phyloP scores from a whole-genome alignment of 208 protist species.

The Polymyxa betae region DNA sequence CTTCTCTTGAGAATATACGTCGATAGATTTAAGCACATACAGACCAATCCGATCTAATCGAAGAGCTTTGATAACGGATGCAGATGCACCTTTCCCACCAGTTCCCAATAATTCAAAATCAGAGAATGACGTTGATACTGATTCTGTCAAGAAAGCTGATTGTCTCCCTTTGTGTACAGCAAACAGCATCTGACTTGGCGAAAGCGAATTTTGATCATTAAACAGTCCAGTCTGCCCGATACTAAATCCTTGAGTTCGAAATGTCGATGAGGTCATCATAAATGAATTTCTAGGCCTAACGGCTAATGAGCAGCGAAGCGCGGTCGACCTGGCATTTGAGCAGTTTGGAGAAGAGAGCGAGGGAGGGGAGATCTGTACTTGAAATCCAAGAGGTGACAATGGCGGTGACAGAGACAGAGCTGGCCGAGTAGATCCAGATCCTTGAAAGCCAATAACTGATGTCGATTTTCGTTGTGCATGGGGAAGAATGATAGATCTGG shows the following conservation, averaged over 20 bases:
- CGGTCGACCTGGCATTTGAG: too few relatives aligned
- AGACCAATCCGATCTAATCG: not conserved
- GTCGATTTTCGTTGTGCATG: too few relatives aligned
- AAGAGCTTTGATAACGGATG: not conserved
- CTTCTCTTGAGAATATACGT: not conserved
- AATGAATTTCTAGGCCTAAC: not conserved
- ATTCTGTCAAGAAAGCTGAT: not conserved
- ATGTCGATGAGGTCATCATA: not conserved
- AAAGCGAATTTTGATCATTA: not conserved
- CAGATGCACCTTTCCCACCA: not conserved
- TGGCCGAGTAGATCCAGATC: too few relatives aligned
- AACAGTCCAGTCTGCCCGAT: conserved; percentile 16
- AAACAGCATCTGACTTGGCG: not conserved
- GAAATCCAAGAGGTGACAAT: too few relatives aligned
- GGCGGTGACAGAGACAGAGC: too few relatives aligned
- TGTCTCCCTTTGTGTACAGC: not conserved
- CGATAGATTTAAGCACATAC: conserved; percentile 13
- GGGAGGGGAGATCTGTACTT: too few relatives aligned
- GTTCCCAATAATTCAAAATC: conserved; percentile 19
- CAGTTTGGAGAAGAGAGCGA: too few relatives aligned
- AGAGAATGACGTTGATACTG: not conserved
- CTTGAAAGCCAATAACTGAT: too few relatives aligned
- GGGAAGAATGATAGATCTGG: too few relatives aligned
- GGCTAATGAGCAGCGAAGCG: too few relatives aligned
- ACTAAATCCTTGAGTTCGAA: conserved; percentile 15